These are phyloP conservation scores for Solanum lycopersicoides DNA, from an alignment of 257 asterid species.

Conservation along the genomic window DNA sequence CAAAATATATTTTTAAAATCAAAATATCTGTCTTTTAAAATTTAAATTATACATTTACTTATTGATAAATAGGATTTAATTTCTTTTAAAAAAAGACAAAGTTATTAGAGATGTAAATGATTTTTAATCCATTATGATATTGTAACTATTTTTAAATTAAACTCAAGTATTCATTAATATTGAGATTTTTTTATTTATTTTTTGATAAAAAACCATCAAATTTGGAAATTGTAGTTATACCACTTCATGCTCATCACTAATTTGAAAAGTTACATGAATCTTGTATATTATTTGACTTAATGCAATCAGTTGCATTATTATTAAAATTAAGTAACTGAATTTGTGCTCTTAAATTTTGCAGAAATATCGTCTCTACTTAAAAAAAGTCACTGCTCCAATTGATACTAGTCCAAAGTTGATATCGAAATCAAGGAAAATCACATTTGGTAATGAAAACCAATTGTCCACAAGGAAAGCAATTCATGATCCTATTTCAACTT, in stretches of 20 bases:
- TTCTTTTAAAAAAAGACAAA: too few relatives aligned
- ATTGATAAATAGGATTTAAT: too few relatives aligned
- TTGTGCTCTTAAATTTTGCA: background rate
- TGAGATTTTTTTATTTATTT: too few relatives aligned
- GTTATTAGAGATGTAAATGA: too few relatives aligned
- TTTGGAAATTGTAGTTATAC: too few relatives aligned
- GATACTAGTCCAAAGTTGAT: background rate
- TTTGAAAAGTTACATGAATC: background rate
- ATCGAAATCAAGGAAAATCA: background rate
- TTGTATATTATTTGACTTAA: background rate
- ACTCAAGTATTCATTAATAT: too few relatives aligned
- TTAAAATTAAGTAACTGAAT: background rate
- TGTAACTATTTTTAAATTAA: too few relatives aligned
- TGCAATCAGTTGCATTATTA: background rate
- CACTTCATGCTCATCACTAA: background rate
- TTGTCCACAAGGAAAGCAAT: background rate
- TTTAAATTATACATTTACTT: too few relatives aligned
- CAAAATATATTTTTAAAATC: background rate
- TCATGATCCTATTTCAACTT: background rate
- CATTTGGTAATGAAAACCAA: background rate
- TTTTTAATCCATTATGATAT: too few relatives aligned
- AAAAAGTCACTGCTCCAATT: background rate
- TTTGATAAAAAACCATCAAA: background rate
- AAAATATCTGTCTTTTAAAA: too few relatives aligned
- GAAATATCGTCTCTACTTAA: background rate